Base-by-base conservation (phyloP, 2,329 filamentous ascomycete genomes). In the Trichophyton verrucosum region DNA sequence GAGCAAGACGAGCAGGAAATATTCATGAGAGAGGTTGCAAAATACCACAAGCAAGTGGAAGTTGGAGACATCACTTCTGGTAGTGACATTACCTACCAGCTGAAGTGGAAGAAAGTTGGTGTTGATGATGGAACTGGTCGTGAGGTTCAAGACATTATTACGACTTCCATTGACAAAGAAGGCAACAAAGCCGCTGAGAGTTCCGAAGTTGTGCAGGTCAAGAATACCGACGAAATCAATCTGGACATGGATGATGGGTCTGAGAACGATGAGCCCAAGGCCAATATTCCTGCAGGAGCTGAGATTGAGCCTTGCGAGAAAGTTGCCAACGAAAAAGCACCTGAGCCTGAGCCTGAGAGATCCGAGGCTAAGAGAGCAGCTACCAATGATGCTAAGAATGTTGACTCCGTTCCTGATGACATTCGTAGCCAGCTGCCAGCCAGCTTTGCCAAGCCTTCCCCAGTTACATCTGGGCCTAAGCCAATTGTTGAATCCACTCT, bases 361-460 rank as follows among this genome's bases (percentile, higher is more conserved):
- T 20, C 42, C 30, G 30, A 20, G 6, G 36, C n/a, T 8, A 2
- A 49, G 22, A 22, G 2, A 9, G 46, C 20, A 13, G 13, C 27
- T 24, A 64, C 68, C 38, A 66, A 69, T 33, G 63, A 63, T 13
- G 44, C 38, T 44, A 61, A 65, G 2, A 57, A 64, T 11, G 13
- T 15, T 11, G 69, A 64, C 13, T 71, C 73, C 24, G 80, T 90
- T 1, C 72, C 86, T 1, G 80, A 86, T 22, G 82, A 85, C 53
- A 69, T 95, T 36, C 84, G 89, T 53, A 84, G 83, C 24, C 85
- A 90, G 62, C 80, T 96, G 1, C 91, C 90, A 1, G 86, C 86
- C 24, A 86, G 88, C 0, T 95, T 95, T 70, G 75, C 81, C 53
- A 70, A 73, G 47, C 75, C 70, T 17, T 56, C 13, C 66, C 47